Base-by-base conservation (phyloP, 1,284 basidiomycete genomes). In the Golubevia pallescens region DNA sequence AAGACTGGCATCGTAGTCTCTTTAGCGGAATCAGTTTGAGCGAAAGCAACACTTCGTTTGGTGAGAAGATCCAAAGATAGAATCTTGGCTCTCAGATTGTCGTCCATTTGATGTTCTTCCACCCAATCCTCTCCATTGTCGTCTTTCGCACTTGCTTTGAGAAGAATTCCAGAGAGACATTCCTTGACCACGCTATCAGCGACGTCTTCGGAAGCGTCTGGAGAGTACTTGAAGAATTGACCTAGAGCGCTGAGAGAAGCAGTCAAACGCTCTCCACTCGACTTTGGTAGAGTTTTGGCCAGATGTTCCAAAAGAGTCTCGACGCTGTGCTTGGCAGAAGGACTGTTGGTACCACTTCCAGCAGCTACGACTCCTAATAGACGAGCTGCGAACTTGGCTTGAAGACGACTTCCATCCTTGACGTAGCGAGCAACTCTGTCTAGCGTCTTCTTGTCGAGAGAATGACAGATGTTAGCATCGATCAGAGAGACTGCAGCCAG, bases 301-400 rank as follows among this genome's bases (percentile, higher is more conserved):
- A 97, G 90, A 16, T 88, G 87, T 90, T 92, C 85, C 57, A 60
- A 59, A 19, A 69, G 57, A 55, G 75, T 71, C 42, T 81, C 78
- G 1, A 76, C 68, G 60, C 13, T 57, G 56, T 21, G 19, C 57
- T 92, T 89, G 56, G 93, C 88, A 0, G 89, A 69, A 1, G 89
- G 88, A 3, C 89, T 88, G 13, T 88, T 87, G 53, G 90, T 87
- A 66, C 89, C 90, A 54, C 88, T 88, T 70, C 89, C 88, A 1
- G 52, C 67, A 8, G 53, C 59, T 16, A 83, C 78, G 16, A 81
- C 73, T 0, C 92, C 90, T 7, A 97, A 78, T 58, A 95, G 87
- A 23, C 94, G 90, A 0, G 93, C 90, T 0, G 94, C 93, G 85
- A 93, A 95, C 85, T 98, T 98, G 20, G 94, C 92, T 77, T 93